phyloP scores from a whole-genome alignment of 768 basidiomycete species.

The Chalciporus sphaerocephalus region DNA sequence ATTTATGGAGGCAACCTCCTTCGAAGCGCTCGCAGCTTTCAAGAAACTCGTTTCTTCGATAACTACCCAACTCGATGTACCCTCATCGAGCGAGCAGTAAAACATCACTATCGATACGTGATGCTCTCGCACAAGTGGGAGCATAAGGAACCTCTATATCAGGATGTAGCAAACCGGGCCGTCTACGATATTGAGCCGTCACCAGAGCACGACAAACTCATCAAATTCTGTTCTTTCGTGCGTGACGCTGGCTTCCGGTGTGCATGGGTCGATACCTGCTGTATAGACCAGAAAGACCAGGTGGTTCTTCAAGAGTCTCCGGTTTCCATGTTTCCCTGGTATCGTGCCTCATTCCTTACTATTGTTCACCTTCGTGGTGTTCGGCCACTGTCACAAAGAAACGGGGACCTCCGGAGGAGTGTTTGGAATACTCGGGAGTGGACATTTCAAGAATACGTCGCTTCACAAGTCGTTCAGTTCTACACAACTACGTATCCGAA shows the following conservation, averaged over 20 bases:
- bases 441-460: constrained; percentile 1
- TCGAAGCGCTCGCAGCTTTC: not conserved
- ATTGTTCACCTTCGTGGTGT: not conserved
- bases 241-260: not conserved
- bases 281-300: not conserved
- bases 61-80: not conserved
- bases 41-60: not conserved
- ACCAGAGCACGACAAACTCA: not conserved
- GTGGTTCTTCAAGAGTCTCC: not conserved
- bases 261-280: not conserved
- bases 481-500: not conserved
- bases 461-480: not conserved
- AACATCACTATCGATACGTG: not conserved
- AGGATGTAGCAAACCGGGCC: not conserved
- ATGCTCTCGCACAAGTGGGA: not conserved
- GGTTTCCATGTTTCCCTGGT: not conserved
- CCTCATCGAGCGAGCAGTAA: not conserved
- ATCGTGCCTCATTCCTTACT: not conserved
- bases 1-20: not conserved
- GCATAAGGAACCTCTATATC: not conserved
- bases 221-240: not conserved
- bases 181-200: not conserved
- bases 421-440: not conserved
- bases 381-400: not conserved
- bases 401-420: not conserved